Percentiles rank a stretch among this genome's conserved stretches.
Conservation (phyloP, 257 asterid species). For the Ligustrum vulgare region DNA sequence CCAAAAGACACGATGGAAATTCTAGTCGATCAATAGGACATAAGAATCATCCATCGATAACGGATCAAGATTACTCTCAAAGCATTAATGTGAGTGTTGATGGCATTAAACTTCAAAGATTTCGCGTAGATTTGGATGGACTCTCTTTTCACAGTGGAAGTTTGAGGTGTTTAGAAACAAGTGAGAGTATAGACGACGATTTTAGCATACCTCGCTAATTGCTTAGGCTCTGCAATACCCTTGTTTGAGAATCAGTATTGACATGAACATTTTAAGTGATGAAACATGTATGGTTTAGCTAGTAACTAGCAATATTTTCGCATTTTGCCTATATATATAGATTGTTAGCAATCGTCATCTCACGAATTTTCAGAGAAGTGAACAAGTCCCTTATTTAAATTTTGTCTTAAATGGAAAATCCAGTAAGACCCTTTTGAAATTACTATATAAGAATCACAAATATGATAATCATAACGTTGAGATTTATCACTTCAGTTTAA, state of each 20-base stretch:
- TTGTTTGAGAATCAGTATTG: not conserved
- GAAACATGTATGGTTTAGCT: no score
- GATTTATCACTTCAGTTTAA: not conserved
- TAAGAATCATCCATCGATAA: not conserved
- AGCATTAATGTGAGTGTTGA: slow-evolving; percentile 48
- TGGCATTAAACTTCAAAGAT: slow-evolving; percentile 59
- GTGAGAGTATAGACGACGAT: slow-evolving; percentile 34
- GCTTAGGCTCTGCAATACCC: not conserved
- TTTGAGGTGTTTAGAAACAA: slow-evolving; percentile 64
- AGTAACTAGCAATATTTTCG: no score
- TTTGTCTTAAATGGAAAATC: not conserved
- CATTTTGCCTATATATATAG: not conserved
- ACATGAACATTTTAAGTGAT: not conserved
- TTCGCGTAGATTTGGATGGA: slow-evolving; percentile 49
- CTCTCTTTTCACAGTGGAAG: slow-evolving; percentile 43
- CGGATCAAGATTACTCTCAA: slow-evolving; percentile 30
- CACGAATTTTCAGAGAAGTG: not conserved
- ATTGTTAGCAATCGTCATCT: not conserved
- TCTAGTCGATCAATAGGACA: slow-evolving; percentile 1
- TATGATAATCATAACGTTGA: not conserved
- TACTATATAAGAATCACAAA: not conserved
- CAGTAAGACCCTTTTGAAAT: not conserved
- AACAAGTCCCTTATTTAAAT: not conserved
- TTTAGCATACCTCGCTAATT: not conserved
- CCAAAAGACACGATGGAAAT: not conserved